Conservation (phyloP, 306 rosid genomes). For the Ceratonia siliqua region DNA sequence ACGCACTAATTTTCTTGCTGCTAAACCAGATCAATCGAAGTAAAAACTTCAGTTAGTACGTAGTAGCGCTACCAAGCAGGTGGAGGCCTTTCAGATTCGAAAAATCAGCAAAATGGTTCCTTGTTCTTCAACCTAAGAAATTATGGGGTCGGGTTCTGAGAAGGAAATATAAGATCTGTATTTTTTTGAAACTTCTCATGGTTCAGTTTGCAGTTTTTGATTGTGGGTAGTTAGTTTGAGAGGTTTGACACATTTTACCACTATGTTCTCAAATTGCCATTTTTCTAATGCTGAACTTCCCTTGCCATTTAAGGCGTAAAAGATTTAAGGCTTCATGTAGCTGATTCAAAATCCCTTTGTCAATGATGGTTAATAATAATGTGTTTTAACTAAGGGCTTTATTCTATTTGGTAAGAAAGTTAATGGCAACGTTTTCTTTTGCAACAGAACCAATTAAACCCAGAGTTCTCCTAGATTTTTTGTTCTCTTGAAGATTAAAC, state of each 20-base stretch:
- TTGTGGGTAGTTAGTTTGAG: slow-evolving; percentile 4
- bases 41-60: too few species aligned
- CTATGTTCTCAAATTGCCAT: not conserved
- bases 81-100: not conserved
- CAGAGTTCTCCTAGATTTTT: slow-evolving; percentile 22
- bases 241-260: not conserved
- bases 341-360: not conserved
- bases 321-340: not conserved
- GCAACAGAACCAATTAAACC: slow-evolving; percentile 11
- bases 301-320: not conserved
- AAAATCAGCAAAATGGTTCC: not conserved
- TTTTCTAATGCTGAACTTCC: not conserved
- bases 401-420: slow-evolving; percentile 24
- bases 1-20: too few species aligned
- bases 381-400: slow-evolving; percentile 32
- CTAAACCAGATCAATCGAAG: too few species aligned
- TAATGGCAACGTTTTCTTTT: slow-evolving; percentile 12
- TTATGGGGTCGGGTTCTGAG: not conserved
- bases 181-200: not conserved
- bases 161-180: not conserved
- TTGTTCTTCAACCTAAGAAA: not conserved
- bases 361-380: not conserved
- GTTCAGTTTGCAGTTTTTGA: not conserved
- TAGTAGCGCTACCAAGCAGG: not conserved
- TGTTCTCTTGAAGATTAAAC: slow-evolving; percentile 25